Base-by-base conservation (phyloP, 148 eudicot genomes). In the Heliosperma pusillum region DNA sequence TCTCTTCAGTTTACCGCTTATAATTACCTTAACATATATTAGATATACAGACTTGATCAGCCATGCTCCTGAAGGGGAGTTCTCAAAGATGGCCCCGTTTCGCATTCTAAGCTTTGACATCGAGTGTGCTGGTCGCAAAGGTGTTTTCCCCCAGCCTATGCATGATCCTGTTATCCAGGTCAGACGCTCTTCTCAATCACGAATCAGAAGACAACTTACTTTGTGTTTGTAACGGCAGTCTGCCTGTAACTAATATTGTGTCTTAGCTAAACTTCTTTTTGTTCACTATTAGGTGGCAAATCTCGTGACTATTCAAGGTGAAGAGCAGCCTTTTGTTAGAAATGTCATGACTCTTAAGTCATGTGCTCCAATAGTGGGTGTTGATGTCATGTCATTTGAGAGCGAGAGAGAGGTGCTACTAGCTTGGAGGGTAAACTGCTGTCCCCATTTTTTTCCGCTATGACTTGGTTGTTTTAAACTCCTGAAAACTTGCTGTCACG, bases 81-180 rank as follows among this genome's bases (percentile, higher is more conserved):
- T 88, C 71, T 95, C 98, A 45, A 92, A 87, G 83, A 95, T 95
- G 96, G 98, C 96, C 67, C 97, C 98, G 56, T 95, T 95, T 80
- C 97, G 98, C 81, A 90, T 95, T 79, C 78, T 95, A 47, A 95
- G 98, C 86, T 95, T 95, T 82, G 98, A 95, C 83, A 95, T 95
- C 56, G 98, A 95, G 84, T 95, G 98, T 81, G 97, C 98, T 83
- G 98, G 98, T 58, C 96, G 98, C 55, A 95, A 95, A 86, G 98
- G 98, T 72, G 89, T 68, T 82, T 95, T 95, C 77, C 98, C 98
- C 17, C 96, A 92, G 82, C 93, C 98, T 69, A 87, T 80, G 30
- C 92, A 92, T 60, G 98, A 95, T 85, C 98, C 98, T 75, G 97
- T 95, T 52, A 95, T 95, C 77, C 98, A 95, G 96, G 98, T 95